phyloP scores from a whole-genome alignment of 1,284 basidiomycete species.

The Sparassis latifolia region DNA sequence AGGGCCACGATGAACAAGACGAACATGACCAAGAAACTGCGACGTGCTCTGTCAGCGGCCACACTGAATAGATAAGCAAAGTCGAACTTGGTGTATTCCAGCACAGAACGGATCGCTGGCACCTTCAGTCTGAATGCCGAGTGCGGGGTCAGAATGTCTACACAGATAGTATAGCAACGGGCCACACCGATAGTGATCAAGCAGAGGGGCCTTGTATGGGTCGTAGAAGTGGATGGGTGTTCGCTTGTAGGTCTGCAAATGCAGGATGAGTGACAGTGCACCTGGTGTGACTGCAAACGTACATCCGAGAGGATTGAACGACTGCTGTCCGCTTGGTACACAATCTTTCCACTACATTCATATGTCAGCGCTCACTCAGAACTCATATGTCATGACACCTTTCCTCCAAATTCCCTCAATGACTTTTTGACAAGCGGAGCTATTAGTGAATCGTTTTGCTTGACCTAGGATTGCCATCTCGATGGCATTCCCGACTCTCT shows the following conservation, averaged over 20 bases:
- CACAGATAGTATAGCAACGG: constrained; percentile 60
- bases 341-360: constrained; percentile 67
- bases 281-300: constrained; percentile 19
- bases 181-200: constrained; percentile 84
- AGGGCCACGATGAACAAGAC: constrained; percentile 79
- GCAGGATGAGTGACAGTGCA: too few species aligned
- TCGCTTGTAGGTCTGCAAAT: constrained; percentile 79
- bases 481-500: constrained; percentile 81
- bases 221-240: constrained; percentile 92
- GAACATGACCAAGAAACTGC: constrained; percentile 80
- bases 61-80: not conserved
- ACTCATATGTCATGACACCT: constrained; percentile 14
- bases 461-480: constrained; percentile 87
- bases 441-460: constrained; percentile 84
- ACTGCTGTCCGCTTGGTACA: constrained; percentile 82
- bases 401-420: constrained; percentile 78
- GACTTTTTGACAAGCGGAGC: constrained; percentile 80
- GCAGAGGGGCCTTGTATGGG: constrained; percentile 83
- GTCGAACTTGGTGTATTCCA: constrained; percentile 78
- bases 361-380: not conserved
- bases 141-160: constrained; percentile 10
- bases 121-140: constrained; percentile 71
- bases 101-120: constrained; percentile 80
- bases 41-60: not conserved
- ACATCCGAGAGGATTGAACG: constrained; percentile 86